phyloP scores from a whole-genome alignment of 179 eudicot genomes.

The Drosera spatulata region DNA sequence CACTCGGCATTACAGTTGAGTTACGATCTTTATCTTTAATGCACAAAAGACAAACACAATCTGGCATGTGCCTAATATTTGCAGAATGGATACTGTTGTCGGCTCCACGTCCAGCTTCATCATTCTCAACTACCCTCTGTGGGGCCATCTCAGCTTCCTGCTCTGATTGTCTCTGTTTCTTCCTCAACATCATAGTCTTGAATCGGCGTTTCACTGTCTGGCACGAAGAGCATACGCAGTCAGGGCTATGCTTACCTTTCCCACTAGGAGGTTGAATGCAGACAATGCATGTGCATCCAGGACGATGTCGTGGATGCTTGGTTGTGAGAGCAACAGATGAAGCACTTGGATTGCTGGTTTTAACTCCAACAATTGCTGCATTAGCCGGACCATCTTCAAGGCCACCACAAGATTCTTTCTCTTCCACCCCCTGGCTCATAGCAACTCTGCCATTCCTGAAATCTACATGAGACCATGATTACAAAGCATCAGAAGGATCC shows the following conservation, averaged over 20 bases:
- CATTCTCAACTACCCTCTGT: conserved; percentile 14
- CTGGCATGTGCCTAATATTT: conserved; percentile 75
- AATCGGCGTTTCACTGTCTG: conserved; percentile 85
- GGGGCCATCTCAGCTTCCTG: conserved; percentile 56
- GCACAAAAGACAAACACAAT: conserved; percentile 78
- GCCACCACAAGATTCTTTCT: conserved; percentile 47
- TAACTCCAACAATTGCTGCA: conserved; percentile 67
- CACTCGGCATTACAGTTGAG: conserved; percentile 79
- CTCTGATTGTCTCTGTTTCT: conserved; percentile 61
- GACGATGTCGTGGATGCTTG: conserved; percentile 92
- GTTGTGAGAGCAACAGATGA: conserved; percentile 67
- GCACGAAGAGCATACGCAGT: conserved; percentile 79
- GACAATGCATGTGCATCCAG: conserved; percentile 93
- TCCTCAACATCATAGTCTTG: conserved; percentile 79
- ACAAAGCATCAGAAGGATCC: not conserved
- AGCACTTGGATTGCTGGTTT: conserved; percentile 31
- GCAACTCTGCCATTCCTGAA: conserved; percentile 38
- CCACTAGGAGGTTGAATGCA: conserved; percentile 99
- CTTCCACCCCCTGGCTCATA: conserved; percentile 23
- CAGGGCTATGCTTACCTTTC: conserved; percentile 77
- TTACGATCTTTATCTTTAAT: conserved; percentile 80
- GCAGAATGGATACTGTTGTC: conserved; percentile 86
- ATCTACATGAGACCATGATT: conserved; percentile 18
- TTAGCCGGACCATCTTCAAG: conserved; percentile 67
- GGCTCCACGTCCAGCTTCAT: conserved; percentile 33